These are phyloP conservation scores for Pichia sp. DNA, from an alignment of 1,139 yeast genomes.

Conservation along the genomic window DNA sequence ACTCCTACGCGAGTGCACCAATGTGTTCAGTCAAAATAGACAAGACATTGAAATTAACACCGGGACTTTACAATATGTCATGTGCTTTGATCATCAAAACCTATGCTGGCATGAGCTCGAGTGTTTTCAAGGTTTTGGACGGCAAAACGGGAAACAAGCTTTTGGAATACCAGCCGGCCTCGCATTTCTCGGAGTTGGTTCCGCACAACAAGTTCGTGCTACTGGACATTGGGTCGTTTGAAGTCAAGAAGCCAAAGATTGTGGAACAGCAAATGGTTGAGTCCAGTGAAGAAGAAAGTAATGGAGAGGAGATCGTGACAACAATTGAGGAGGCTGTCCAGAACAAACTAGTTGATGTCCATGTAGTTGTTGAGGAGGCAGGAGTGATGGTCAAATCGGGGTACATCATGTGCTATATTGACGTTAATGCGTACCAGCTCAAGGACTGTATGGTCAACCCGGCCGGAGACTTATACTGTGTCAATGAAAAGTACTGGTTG, in stretches of 20 bases:
- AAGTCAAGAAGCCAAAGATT: constrained; percentile 24
- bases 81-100: constrained; percentile 51
- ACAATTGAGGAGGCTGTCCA: not conserved
- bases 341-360: constrained; percentile 37
- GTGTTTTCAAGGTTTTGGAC: constrained; percentile 45
- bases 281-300: not conserved
- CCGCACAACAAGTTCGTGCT: constrained; percentile 52
- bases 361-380: constrained; percentile 54
- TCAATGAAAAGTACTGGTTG: constrained; percentile 24
- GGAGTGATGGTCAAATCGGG: constrained; percentile 55
- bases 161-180: constrained; percentile 51
- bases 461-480: not conserved
- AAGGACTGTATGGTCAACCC: constrained; percentile 1
- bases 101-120: constrained; percentile 54
- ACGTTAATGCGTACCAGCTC: constrained; percentile 37
- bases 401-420: constrained; percentile 54
- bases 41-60: constrained; percentile 43
- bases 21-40: constrained; percentile 4
- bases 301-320: not conserved
- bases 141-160: constrained; percentile 28
- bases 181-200: constrained; percentile 52
- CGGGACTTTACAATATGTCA: constrained; percentile 46
- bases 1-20: constrained; percentile 30
- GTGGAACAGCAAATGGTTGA: not conserved
- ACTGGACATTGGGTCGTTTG: constrained; percentile 50